Evolutionary conservation across 2,329 filamentous ascomycete species (phyloP), one percentile per base, ranked within the genome.

Genomic region (Coniochaeta pulveracea): DNA sequence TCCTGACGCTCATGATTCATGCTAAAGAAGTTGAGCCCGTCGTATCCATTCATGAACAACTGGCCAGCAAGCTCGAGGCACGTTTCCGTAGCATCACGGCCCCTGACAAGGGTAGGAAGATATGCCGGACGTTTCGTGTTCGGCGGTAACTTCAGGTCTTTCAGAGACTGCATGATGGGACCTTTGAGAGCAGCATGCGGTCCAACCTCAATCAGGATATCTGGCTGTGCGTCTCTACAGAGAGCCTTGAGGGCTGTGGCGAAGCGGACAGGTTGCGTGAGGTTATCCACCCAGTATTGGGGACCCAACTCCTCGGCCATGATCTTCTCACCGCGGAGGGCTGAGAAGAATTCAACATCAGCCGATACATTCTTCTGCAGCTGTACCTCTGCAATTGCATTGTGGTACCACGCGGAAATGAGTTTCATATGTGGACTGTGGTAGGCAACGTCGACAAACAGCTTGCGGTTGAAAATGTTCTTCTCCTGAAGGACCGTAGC

Each of bases 351-450:
- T 23, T 51, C 45, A 1, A 60, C 53, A 1, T 50, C 40, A 0
- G 54, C 51, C 1, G 47, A 41, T 1, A 45, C 40, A 18, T 34
- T 34, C 2, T 54, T 47, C 2, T 45, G 43, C 4, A 41, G 34
- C 25, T 38, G 19, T 34, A 45, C 45, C 30, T 45, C 38, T 10
- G 25, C 18, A 32, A 47, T 36, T 3, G 54, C 51, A 4, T 46
- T 42, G 23, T 55, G 42, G 36, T 69, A 69, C 1, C 57, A 55
- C 3, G 61, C 55, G 2, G 63, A 60, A 3, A 68, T 51, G 1
- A 60, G 48, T 35, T 60, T 54, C 66, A 72, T 70, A 39, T 68
- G 63, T 10, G 56, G 51, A 0, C 66, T 71, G 43, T 72, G 67
- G 32, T 71, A 71, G 0, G 66, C 66, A n/a, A 63, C 58, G 5